Evolutionary conservation across 2,329 filamentous ascomycete genomes (phyloP), one percentile per base, ranked within the genome.

Genomic region (Cordyceps farinosa): DNA sequence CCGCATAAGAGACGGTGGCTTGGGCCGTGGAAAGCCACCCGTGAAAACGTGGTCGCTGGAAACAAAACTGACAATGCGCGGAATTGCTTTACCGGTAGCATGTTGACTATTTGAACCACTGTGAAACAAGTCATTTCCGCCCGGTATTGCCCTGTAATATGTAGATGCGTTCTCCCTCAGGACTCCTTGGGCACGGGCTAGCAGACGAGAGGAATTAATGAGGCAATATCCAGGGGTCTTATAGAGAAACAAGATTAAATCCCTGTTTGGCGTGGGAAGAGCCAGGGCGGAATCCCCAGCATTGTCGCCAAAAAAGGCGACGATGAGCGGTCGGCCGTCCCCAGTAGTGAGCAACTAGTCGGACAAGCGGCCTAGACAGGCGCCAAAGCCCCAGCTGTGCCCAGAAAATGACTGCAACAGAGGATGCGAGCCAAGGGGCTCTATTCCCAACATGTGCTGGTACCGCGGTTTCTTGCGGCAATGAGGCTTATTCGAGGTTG

Each of bases 101-200:
- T 36, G 45, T 8, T 30, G 9, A 32, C 13, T 57, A 47, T 47
- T 48, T 34, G 42, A 30, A 17, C 30, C 45, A 36, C 27, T 59
- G 22, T 59, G 56, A 42, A 59, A 59, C 56, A 59, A n/a, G 44
- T 59, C 45, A 59, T 59, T 50, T 48, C 56, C 32, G 15, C 22
- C 15, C 22, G 15, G 40, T 17, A 5, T 29, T 15, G 36, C 38
- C 44, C 38, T 30, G 36, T 27, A 29, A 27, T 34, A 56, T 45
- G 36, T n/a, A 38, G 13, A 27, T 27, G 36, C 22, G 34, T 30
- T 60, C 57, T 44, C 36, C 30, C 38, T 44, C 36, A 13, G 22
- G 29, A 15, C 52, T n/a, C 36, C 22, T 29, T 29, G 36, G 34
- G 34, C 34, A 9, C 4, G 38, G 11, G 13, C 38, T 10, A 2